Evolutionary conservation across 2,329 filamentous ascomycete species (phyloP).

Genomic region (Metarhizium album): DNA sequence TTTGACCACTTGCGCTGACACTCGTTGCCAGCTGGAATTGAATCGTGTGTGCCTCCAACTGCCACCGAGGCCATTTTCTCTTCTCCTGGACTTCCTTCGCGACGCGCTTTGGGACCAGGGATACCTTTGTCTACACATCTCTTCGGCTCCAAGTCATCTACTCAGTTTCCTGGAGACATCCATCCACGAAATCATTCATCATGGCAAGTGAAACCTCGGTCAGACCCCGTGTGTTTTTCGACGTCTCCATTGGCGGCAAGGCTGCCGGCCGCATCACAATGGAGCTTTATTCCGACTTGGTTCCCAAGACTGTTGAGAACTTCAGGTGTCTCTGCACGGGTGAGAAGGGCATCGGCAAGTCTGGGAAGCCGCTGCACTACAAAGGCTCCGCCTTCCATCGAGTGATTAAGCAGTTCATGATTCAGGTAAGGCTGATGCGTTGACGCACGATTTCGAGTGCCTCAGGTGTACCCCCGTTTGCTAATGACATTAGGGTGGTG

Average conservation of each 20-base stretch:
- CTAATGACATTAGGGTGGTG: conserved; percentile 57
- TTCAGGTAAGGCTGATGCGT: conserved; percentile 32
- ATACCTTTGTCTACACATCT: not conserved
- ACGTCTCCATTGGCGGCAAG: conserved; percentile 70
- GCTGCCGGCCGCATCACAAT: conserved; percentile 71
- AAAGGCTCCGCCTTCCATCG: conserved; percentile 91
- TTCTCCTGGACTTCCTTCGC: not conserved
- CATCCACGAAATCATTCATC: conserved; percentile 7
- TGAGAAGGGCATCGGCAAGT: conserved; percentile 76
- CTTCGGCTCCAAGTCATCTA: not conserved
- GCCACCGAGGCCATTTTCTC: not conserved
- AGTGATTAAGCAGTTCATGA: conserved; percentile 98
- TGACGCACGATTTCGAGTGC: not conserved
- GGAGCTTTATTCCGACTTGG: conserved; percentile 66
- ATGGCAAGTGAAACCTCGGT: conserved; percentile 34
- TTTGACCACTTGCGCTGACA: not conserved
- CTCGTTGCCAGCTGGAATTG: too few relatives aligned
- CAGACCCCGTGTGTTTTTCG: conserved; percentile 83
- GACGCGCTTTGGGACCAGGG: not conserved
- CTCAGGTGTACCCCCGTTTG: conserved; percentile 17
- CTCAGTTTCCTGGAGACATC: not conserved
- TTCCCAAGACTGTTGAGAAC: conserved; percentile 93
- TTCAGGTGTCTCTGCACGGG: conserved; percentile 91
- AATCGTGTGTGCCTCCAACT: not conserved
- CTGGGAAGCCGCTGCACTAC: conserved; percentile 81